Evolutionary conservation across 257 asterid species (phyloP).

Genomic region (Thymus mandschuricus): DNA sequence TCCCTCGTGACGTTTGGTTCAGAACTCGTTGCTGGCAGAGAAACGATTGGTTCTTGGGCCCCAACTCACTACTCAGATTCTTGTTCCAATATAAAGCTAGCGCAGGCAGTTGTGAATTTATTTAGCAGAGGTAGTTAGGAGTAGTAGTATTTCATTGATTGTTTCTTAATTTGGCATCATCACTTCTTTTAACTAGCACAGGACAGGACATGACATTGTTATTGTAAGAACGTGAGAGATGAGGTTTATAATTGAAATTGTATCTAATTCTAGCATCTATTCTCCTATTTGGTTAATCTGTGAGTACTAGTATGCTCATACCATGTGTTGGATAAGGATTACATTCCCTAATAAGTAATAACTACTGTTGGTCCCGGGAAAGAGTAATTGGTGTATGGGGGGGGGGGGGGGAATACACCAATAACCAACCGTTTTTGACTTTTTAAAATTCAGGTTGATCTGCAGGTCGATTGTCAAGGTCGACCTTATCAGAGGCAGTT

Average conservation of each 20-base stretch:
- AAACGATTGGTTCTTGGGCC: not conserved
- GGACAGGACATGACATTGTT: slow-evolving; percentile 22
- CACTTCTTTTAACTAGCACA: slow-evolving; percentile 8
- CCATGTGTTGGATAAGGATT: too few species aligned
- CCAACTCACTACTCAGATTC: not conserved
- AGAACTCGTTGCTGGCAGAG: slow-evolving; percentile 18
- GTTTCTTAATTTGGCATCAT: slow-evolving; percentile 30
- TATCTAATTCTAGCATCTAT: slow-evolving; percentile 12
- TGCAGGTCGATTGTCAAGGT: too few species aligned
- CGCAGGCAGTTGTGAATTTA: slow-evolving; percentile 32
- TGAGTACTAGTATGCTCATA: too few species aligned
- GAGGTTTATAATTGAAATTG: slow-evolving; percentile 26
- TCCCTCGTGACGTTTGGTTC: slow-evolving; percentile 42
- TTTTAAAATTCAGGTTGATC: too few species aligned
- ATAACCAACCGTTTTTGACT: too few species aligned
- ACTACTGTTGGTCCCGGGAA: too few species aligned
- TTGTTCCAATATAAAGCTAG: slow-evolving; percentile 14
- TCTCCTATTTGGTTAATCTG: too few species aligned
- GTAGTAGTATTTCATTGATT: slow-evolving; percentile 35
- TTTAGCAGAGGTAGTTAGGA: slow-evolving; percentile 41
- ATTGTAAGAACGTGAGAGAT: slow-evolving; percentile 25
- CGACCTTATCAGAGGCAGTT: too few species aligned
- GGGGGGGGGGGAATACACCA: too few species aligned
- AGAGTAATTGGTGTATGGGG: too few species aligned
- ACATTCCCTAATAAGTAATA: too few species aligned